Evolutionary conservation across 805 yeast species (phyloP), one percentile per base, ranked within the genome.

Genomic region (Scheffersomyces lignosus): DNA sequence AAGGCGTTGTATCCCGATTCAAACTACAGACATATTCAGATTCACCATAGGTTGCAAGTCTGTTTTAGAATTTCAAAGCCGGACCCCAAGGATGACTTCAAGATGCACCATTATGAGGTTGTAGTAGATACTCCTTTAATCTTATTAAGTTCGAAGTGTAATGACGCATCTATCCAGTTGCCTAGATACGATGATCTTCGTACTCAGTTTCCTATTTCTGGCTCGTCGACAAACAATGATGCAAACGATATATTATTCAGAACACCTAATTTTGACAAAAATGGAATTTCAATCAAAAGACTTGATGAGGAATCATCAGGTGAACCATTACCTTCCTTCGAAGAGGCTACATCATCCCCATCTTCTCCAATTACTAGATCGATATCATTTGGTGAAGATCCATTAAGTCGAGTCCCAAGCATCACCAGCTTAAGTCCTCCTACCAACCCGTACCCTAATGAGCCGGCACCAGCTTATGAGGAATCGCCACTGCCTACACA

Each of bases 41-140:
- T 83, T 13, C 71, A 75, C 37, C 95, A 85, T 56, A 66, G 89
- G 33, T 57, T 85, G 33, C 93, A 85, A 54, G 72, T 85, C 4
- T 78, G 84, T 48, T 73, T 85, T 38, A 65, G 93, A 38, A 77
- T 85, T 18, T 77, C 86, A 9, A 79, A 75, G 47, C 79, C 79
- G 1, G 84, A 81, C 40, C 71, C 76, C 0, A 54, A 60, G 31
- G 71, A 49, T 36, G 52, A 62, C 38, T 53, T 33, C 39, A 76
- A 75, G 43, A 60, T 78, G 63, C 88, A 83, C 49, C 90, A 85
- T 55, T 85, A 81, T 51, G 95, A 85, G 48, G 90, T 85, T 15
- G 77, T 85, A 29, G 83, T 85, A 27, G 93, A 85, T 52, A 83
- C 91, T 0, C 93, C 93, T 0, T 68, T 85, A 25, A 70, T 75